These are phyloP conservation scores for Neopestalotiopsis clavispora DNA, from an alignment of 2,329 filamentous ascomycete species.

Conservation along the genomic window DNA sequence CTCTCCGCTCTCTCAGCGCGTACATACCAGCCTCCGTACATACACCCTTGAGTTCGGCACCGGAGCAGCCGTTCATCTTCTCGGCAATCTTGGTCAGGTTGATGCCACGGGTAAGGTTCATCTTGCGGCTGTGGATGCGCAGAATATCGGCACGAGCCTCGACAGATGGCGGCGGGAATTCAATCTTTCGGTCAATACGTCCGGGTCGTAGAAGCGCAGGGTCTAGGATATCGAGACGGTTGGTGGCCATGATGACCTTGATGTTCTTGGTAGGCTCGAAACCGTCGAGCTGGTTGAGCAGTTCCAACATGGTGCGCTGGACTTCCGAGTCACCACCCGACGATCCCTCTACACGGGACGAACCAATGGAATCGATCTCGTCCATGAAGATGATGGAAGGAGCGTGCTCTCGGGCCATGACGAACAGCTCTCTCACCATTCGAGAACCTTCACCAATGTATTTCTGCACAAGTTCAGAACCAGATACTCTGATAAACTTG, in stretches of 20 bases:
- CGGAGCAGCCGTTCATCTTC: conserved; percentile 99
- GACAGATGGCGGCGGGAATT: conserved; percentile 95
- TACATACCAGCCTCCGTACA: conserved; percentile 99
- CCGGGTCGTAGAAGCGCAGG: conserved; percentile 94
- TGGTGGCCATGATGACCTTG: conserved; percentile 99
- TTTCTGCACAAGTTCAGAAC: conserved; percentile 96
- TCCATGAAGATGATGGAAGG: conserved; percentile 99
- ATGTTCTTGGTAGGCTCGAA: conserved; percentile 99
- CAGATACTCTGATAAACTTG: conserved; percentile 97
- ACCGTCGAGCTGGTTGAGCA: conserved; percentile 97
- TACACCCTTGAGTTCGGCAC: conserved; percentile 96
- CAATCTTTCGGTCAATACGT: conserved; percentile 97
- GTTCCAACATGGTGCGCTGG: conserved; percentile 96
- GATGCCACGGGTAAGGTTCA: conserved; percentile 98
- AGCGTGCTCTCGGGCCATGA: conserved; percentile 98
- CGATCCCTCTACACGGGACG: conserved; percentile 92
- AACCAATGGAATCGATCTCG: conserved; percentile 98
- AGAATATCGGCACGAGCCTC: conserved; percentile 97
- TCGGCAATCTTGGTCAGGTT: conserved; percentile 98
- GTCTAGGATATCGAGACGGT: conserved; percentile 95
- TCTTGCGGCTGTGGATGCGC: conserved; percentile 95
- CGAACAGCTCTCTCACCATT: conserved; percentile 98
- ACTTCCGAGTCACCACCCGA: conserved; percentile 97
- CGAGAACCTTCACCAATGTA: conserved; percentile 98
- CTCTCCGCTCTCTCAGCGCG: conserved; percentile 89